Conservation (phyloP, 2,329 filamentous ascomycete species). For the Dactylellina drechsleri region DNA sequence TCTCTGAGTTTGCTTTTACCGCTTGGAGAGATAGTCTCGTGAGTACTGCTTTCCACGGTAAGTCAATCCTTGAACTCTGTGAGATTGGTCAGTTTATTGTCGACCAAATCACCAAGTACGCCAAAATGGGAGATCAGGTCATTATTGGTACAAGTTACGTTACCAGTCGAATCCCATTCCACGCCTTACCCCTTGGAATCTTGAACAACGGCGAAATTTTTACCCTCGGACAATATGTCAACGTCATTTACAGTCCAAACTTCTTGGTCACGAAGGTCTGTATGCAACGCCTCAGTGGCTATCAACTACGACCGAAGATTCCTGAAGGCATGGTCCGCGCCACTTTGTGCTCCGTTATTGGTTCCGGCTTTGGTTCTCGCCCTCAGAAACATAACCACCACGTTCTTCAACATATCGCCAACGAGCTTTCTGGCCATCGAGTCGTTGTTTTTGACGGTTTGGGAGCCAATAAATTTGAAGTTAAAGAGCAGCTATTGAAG, state of each 20-base stretch:
- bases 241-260: slow-evolving; percentile 28
- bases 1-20: background rate
- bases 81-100: slow-evolving; percentile 1
- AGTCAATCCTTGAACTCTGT: background rate
- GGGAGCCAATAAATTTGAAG: background rate
- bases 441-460: background rate
- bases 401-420: background rate
- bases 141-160: slow-evolving; percentile 42
- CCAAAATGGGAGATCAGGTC: slow-evolving; percentile 25
- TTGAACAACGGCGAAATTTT: background rate
- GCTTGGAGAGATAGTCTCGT: slow-evolving; percentile 20
- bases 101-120: background rate
- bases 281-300: slow-evolving; percentile 17
- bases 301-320: slow-evolving; percentile 28
- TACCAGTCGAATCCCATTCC: slow-evolving; percentile 35
- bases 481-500: slow-evolving; percentile 28
- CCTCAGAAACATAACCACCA: slow-evolving; percentile 3
- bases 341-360: slow-evolving; percentile 20
- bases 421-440: background rate
- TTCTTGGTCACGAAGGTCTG: slow-evolving; percentile 26
- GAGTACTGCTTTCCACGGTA: slow-evolving; percentile 8
- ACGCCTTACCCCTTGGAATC: slow-evolving; percentile 31
- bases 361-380: background rate
- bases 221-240: slow-evolving; percentile 22
- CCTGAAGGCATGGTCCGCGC: slow-evolving; percentile 19